A percentile compares a stretch with the other conserved stretches of the same genome.
Evolutionary conservation across 306 rosid genomes (phyloP).

Genomic region (Astragalus membranaceus): DNA sequence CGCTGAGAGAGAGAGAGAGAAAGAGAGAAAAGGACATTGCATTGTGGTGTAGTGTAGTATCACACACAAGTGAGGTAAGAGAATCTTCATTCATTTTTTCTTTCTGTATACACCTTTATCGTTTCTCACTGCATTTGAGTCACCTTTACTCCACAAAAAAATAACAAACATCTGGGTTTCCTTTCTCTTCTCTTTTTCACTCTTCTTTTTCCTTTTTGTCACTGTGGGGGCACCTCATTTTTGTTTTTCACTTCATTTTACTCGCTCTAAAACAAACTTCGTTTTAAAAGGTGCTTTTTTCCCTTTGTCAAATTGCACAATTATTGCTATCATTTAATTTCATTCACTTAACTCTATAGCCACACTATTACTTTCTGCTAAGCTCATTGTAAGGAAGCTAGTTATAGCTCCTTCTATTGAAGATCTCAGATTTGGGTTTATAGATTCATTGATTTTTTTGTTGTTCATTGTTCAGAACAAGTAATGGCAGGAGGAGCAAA

Average conservation of each 20-base stretch:
- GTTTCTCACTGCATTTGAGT: constrained; percentile 28
- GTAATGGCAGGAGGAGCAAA: constrained; percentile 73
- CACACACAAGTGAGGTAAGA: constrained; percentile 19
- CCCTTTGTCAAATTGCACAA: constrained; percentile 18
- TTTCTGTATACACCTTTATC: constrained; percentile 12
- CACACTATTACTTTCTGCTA: constrained; percentile 31
- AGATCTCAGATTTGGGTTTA: constrained; percentile 52
- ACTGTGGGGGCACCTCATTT: constrained; percentile 40
- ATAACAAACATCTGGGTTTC: not conserved
- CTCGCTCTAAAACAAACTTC: constrained; percentile 25
- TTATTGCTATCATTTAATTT: constrained; percentile 20
- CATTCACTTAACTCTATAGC: constrained; percentile 15
- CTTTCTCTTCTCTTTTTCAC: constrained; percentile 13
- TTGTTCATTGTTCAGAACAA: constrained; percentile 16
- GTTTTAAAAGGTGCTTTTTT: constrained; percentile 50
- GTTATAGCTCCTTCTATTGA: not conserved
- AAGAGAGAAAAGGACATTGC: constrained; percentile 12
- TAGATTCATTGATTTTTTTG: constrained; percentile 1
- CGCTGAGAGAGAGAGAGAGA: not conserved
- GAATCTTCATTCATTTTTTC: constrained; percentile 17
- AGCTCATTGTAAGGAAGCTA: constrained; percentile 24
- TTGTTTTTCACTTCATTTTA: constrained; percentile 50
- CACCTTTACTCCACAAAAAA: constrained; percentile 34
- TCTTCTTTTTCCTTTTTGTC: not conserved
- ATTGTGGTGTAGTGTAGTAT: constrained; percentile 16